These are phyloP conservation scores for Penicillium paneum DNA, from an alignment of 2,329 filamentous ascomycete genomes.

Conservation along the genomic window DNA sequence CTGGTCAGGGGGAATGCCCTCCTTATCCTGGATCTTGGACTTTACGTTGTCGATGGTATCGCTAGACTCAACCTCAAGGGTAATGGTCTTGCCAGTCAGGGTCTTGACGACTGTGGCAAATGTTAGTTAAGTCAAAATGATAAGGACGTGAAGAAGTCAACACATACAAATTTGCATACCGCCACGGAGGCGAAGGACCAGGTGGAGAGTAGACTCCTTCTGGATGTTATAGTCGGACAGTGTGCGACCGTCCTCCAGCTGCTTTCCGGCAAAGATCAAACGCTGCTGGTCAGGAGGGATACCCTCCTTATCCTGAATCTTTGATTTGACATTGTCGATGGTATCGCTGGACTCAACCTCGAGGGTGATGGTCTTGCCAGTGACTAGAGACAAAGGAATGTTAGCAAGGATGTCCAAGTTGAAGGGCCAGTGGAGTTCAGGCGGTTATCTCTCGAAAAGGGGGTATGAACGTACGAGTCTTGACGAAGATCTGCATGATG, in stretches of 20 bases:
- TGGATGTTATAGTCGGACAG: constrained; percentile 57
- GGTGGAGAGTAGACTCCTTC: constrained; percentile 66
- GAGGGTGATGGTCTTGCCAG: constrained; percentile 45
- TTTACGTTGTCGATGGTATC: constrained; percentile 97
- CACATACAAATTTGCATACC: constrained; percentile 61
- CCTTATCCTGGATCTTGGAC: constrained; percentile 96
- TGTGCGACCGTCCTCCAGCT: constrained; percentile 57
- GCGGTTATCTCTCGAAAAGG: constrained; percentile 2
- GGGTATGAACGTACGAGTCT: constrained; percentile 70
- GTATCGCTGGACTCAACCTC: constrained; percentile 50
- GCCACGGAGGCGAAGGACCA: constrained; percentile 70
- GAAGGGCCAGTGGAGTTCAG: background rate
- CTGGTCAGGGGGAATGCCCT: constrained; percentile 93
- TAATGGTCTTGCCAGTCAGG: constrained; percentile 63
- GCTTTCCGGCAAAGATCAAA: constrained; percentile 58
- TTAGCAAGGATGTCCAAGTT: background rate
- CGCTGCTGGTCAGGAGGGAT: constrained; percentile 59
- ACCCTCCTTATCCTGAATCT: constrained; percentile 60
- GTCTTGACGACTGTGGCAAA: constrained; percentile 53
- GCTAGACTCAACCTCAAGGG: constrained; percentile 64
- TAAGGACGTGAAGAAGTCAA: background rate
- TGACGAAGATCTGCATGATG: constrained; percentile 97
- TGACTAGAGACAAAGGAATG: constrained; percentile 45
- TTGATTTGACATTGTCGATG: constrained; percentile 57
- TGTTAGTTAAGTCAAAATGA: constrained; percentile 9